Percentiles rank a stretch among this genome's conserved stretches.
phyloP scores from a whole-genome alignment of 164 flowering plant genomes.

The Macadamia integrifolia region DNA sequence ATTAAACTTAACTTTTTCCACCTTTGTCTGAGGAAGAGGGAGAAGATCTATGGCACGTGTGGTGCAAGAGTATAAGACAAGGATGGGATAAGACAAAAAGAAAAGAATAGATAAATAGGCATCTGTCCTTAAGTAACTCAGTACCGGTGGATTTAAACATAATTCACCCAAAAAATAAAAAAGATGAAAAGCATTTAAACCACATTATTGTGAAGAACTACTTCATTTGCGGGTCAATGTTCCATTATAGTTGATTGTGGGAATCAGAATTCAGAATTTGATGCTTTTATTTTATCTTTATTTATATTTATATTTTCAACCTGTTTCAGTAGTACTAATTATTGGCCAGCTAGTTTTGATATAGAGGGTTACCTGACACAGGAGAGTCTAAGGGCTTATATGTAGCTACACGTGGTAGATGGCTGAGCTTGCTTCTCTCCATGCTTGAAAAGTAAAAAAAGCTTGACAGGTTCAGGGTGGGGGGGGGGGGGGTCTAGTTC shows the following conservation, averaged over 20 bases:
- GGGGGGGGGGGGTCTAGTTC: no score
- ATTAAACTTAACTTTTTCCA: not conserved
- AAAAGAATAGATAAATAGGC: not conserved
- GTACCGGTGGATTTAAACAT: no score
- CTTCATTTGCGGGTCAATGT: no score
- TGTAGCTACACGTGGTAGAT: not conserved
- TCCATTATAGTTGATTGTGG: not conserved
- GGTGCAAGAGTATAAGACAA: not conserved
- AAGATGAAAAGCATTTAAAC: no score
- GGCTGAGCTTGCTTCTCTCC: not conserved
- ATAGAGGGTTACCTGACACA: not conserved
- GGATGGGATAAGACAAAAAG: not conserved
- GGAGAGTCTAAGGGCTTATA: not conserved
- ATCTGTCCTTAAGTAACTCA: no score
- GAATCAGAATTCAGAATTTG: not conserved
- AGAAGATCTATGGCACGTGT: slow-evolving; percentile 3
- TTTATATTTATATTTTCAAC: not conserved
- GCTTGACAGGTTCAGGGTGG: not conserved
- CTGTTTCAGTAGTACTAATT: not conserved
- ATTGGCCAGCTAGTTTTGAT: not conserved
- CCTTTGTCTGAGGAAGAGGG: not conserved
- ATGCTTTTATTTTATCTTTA: not conserved
- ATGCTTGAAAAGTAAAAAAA: not conserved
- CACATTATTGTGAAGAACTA: no score
- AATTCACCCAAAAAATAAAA: no score